phyloP scores from a whole-genome alignment of 345 rosid genomes.

The Geranium rotundifolium region DNA sequence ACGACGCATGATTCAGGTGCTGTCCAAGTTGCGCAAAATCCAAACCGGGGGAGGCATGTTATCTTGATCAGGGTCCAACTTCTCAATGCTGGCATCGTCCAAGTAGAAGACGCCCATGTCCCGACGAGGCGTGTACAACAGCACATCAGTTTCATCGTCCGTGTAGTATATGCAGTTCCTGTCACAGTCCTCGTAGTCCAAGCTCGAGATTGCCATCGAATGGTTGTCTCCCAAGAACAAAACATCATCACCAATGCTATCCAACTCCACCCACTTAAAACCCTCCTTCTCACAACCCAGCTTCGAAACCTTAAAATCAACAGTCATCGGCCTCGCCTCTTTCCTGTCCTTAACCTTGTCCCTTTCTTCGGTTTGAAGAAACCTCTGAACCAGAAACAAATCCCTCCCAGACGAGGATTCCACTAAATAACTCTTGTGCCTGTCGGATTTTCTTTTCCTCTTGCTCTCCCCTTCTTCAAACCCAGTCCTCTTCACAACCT shows the following conservation, averaged over 20 bases:
- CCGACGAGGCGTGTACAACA: constrained; percentile 7
- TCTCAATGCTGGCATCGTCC: background rate
- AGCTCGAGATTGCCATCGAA: background rate
- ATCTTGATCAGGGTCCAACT: background rate
- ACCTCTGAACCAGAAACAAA: background rate
- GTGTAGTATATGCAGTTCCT: constrained; percentile 7
- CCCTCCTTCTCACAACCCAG: background rate
- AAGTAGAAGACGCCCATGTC: constrained; percentile 12
- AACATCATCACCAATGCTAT: constrained; percentile 2
- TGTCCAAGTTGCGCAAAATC: constrained; percentile 4
- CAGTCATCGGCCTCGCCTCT: constrained; percentile 3
- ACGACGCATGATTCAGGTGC: background rate
- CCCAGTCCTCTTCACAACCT: background rate
- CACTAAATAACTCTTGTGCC: background rate
- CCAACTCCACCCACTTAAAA: constrained; percentile 3
- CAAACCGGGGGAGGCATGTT: constrained; percentile 15
- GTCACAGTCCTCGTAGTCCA: background rate
- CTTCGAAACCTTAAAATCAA: constrained; percentile 4
- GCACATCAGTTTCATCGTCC: constrained; percentile 6
- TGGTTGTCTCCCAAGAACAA: constrained; percentile 9
- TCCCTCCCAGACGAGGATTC: background rate
- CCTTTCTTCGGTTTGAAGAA: constrained; percentile 1
- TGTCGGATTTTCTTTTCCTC: background rate
- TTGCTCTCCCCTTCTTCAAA: background rate
- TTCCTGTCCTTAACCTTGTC: background rate